Evolutionary conservation across 2,329 filamentous ascomycete species (phyloP), one percentile per base, ranked within the genome.

Genomic region (Aureobasidium musti): DNA sequence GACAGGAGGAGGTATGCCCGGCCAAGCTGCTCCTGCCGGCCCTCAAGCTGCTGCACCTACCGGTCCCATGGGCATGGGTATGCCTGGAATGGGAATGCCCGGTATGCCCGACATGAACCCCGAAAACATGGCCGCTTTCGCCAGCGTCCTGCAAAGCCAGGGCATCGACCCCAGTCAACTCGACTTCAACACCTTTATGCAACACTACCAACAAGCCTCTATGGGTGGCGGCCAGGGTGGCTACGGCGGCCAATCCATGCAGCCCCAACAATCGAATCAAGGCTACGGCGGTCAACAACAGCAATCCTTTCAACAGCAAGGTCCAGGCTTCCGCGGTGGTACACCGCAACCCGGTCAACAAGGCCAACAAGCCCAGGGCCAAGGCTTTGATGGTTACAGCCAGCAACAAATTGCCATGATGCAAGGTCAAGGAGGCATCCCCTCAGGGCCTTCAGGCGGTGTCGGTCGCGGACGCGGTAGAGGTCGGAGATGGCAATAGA

Each of bases 51-150:
- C 41, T 33, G 19, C 63, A 14, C 63, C 63, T 1, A 59, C 39
- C 5, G 53, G 39, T 8, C 45, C 30, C n/a, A 65, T 65, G 63
- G 47, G n/a, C 17, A 65, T 65, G 63, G 63, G 49, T 1, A 71
- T 72, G 47, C 73, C 73, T 2, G 72, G 70, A 63, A 73, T 43
- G 74, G 80, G 81, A 1, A 82, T 78, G 73, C 74, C 75, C 8
- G 63, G 75, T 8, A 78, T 85, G 77, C 81, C 82, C 28, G 81
- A 83, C 61, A 82, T 83, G 75, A 77, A 79, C 37, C 77, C 79
- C 1, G 82, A 85, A 67, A 85, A 86, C 80, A 84, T 86, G 82
- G 82, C 85, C 76, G 81, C 82, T 68, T 86, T 87, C 82, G 79
- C 86, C 68, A 78, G 81, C 35, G 79, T 81, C 70, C 83, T 85